These are phyloP conservation scores for Beauveria australis DNA, from an alignment of 2,329 filamentous ascomycete species.

Conservation along the genomic window DNA sequence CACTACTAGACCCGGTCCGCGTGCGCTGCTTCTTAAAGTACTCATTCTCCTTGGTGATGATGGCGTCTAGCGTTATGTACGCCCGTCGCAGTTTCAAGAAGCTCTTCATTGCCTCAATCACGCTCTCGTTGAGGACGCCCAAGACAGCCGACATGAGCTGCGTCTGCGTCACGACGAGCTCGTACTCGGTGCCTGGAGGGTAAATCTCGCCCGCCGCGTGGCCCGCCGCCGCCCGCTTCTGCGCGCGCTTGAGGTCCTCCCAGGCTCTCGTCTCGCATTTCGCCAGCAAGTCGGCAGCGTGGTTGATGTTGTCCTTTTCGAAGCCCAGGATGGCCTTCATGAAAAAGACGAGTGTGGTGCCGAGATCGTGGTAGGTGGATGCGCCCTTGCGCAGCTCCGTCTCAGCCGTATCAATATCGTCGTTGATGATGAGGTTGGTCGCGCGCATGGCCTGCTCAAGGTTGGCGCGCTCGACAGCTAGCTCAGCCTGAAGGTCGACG, in stretches of 20 bases:
- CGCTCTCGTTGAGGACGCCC: constrained; percentile 81
- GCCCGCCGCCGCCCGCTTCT: constrained; percentile 45
- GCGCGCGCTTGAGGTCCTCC: constrained; percentile 66
- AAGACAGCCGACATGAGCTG: constrained; percentile 87
- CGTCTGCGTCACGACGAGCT: constrained; percentile 73
- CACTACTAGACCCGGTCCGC: constrained; percentile 16
- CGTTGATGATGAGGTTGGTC: constrained; percentile 70
- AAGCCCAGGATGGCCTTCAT: constrained; percentile 82
- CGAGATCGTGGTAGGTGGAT: constrained; percentile 85
- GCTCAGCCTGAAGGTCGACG: constrained; percentile 21
- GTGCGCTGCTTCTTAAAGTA: constrained; percentile 27
- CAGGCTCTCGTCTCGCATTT: constrained; percentile 71
- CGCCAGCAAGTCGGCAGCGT: constrained; percentile 64
- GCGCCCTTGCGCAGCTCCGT: constrained; percentile 59
- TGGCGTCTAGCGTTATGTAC: constrained; percentile 70
- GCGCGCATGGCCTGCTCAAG: constrained; percentile 56
- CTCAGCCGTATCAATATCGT: constrained; percentile 82
- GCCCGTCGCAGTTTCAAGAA: constrained; percentile 92
- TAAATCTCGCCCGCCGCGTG: constrained; percentile 43
- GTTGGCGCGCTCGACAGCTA: constrained; percentile 41
- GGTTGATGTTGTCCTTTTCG: constrained; percentile 82
- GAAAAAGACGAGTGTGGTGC: constrained; percentile 73
- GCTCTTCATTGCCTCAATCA: constrained; percentile 83
- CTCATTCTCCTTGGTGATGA: constrained; percentile 62
- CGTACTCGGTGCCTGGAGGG: constrained; percentile 76